These are phyloP conservation scores for Jamesozyma lodderae DNA, from an alignment of 805 yeast species.

Conservation along the genomic window DNA sequence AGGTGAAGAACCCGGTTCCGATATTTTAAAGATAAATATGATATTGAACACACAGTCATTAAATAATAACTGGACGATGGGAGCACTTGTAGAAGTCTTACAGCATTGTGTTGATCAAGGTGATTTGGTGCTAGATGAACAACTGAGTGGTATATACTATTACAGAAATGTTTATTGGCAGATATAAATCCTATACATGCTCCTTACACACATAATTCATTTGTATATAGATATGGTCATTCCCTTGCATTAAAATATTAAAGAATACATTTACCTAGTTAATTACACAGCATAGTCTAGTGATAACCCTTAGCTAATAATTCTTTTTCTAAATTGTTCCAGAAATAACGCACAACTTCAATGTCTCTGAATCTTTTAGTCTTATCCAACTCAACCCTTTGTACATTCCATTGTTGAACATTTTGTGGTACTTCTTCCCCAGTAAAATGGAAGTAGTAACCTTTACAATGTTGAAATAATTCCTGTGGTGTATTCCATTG, in stretches of 20 bases:
- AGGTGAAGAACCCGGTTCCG: conserved; percentile 22
- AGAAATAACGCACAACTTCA: conserved; percentile 74
- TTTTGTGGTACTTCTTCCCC: conserved; percentile 74
- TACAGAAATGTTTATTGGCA: conserved; percentile 39
- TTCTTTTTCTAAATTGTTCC: conserved; percentile 75
- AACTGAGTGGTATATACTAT: conserved; percentile 56
- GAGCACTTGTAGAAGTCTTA: conserved; percentile 56
- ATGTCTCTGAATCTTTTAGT: conserved; percentile 79
- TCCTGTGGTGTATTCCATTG: conserved; percentile 72
- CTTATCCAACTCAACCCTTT: conserved; percentile 67
- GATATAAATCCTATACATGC: too few relatives aligned
- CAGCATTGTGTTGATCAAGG: conserved; percentile 51
- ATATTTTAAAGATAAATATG: conserved; percentile 21
- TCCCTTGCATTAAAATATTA: too few relatives aligned
- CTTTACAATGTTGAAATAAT: conserved; percentile 75
- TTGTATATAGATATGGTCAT: too few relatives aligned
- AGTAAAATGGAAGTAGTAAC: conserved; percentile 65
- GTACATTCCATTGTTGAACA: conserved; percentile 83
- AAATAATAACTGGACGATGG: conserved; percentile 54
- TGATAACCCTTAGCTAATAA: conserved; percentile 58
- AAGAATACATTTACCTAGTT: background rate
- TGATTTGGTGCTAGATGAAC: conserved; percentile 54
- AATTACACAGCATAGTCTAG: too few relatives aligned
- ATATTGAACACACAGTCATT: conserved; percentile 18
- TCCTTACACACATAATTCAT: too few relatives aligned